phyloP scores from a whole-genome alignment of 345 rosid species.

The Eucalyptus coolabah region DNA sequence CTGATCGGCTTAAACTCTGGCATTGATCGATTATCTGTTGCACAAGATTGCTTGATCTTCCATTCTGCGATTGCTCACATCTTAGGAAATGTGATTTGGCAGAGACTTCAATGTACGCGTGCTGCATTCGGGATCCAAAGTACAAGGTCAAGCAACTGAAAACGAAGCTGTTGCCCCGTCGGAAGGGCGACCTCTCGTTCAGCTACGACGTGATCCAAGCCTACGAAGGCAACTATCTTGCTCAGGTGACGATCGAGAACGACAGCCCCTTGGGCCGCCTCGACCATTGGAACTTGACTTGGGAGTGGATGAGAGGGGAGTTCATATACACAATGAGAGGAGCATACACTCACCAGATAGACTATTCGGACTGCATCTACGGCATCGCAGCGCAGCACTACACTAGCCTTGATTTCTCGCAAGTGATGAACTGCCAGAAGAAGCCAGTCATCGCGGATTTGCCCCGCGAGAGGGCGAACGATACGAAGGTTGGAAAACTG shows the following conservation, averaged over 20 bases:
- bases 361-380: slow-evolving; percentile 45
- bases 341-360: slow-evolving; percentile 51
- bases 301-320: slow-evolving; percentile 94
- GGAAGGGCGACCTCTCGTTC: slow-evolving; percentile 50
- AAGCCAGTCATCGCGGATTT: slow-evolving; percentile 66
- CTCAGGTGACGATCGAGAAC: slow-evolving; percentile 84
- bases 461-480: slow-evolving; percentile 41
- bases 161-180: slow-evolving; percentile 35
- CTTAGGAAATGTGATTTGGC: background rate
- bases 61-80: background rate
- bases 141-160: slow-evolving; percentile 16
- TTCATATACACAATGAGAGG: slow-evolving; percentile 77
- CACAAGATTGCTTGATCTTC: background rate
- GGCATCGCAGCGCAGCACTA: slow-evolving; percentile 51
- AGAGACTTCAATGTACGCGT: slow-evolving; percentile 61
- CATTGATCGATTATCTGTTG: background rate
- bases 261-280: slow-evolving; percentile 57
- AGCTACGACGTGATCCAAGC: slow-evolving; percentile 64
- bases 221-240: slow-evolving; percentile 54
- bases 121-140: slow-evolving; percentile 70
- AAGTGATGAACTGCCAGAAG: slow-evolving; percentile 60
- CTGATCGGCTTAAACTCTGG: background rate
- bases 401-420: slow-evolving; percentile 47
- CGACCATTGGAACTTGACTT: slow-evolving; percentile 84
- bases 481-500: slow-evolving; percentile 37